Percentiles rank a stretch among this genome's conserved stretches.
Conservation (phyloP, 2,329 filamentous ascomycete species). For the Ophiocordyceps sinensis region DNA sequence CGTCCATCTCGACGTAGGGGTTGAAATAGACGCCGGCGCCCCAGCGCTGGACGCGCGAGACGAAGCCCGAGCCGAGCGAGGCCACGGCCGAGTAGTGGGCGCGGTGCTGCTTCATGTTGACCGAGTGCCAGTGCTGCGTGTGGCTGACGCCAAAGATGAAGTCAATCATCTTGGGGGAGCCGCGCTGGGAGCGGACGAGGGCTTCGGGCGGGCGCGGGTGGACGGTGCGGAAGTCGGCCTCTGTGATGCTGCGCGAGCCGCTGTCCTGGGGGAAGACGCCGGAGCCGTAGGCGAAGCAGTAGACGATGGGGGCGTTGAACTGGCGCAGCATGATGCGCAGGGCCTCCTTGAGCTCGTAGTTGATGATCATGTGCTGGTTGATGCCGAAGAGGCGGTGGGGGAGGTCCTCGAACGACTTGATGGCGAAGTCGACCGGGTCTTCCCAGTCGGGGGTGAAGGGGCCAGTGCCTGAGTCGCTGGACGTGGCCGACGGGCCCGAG, state of each 20-base stretch:
- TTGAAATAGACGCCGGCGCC: slow-evolving; percentile 98
- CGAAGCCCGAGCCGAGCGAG: slow-evolving; percentile 67
- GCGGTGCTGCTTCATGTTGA: slow-evolving; percentile 79
- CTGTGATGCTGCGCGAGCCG: slow-evolving; percentile 36
- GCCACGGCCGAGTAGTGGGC: slow-evolving; percentile 85
- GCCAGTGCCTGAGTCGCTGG: slow-evolving; percentile 13
- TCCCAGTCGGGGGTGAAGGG: slow-evolving; percentile 28
- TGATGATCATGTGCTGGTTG: slow-evolving; percentile 93
- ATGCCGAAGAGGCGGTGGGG: slow-evolving; percentile 57
- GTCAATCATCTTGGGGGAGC: slow-evolving; percentile 91
- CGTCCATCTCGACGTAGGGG: slow-evolving; percentile 86
- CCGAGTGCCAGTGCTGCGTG: slow-evolving; percentile 90
- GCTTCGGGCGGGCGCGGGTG: slow-evolving; percentile 73
- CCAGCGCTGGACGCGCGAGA: slow-evolving; percentile 78
- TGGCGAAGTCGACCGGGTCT: slow-evolving; percentile 24
- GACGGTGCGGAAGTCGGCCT: slow-evolving; percentile 44
- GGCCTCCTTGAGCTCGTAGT: slow-evolving; percentile 87
- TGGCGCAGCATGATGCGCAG: slow-evolving; percentile 78
- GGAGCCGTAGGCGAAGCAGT: slow-evolving; percentile 94
- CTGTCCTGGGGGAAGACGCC: slow-evolving; percentile 79
- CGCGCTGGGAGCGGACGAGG: slow-evolving; percentile 72
- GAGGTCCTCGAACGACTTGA: slow-evolving; percentile 29
- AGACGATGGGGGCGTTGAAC: slow-evolving; percentile 84
- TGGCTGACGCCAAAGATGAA: slow-evolving; percentile 95
- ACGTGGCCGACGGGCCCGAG: slow-evolving; percentile 3